These are phyloP conservation scores for Lithospermum erythrorhizon DNA, from an alignment of 257 asterid species.

Conservation along the genomic window DNA sequence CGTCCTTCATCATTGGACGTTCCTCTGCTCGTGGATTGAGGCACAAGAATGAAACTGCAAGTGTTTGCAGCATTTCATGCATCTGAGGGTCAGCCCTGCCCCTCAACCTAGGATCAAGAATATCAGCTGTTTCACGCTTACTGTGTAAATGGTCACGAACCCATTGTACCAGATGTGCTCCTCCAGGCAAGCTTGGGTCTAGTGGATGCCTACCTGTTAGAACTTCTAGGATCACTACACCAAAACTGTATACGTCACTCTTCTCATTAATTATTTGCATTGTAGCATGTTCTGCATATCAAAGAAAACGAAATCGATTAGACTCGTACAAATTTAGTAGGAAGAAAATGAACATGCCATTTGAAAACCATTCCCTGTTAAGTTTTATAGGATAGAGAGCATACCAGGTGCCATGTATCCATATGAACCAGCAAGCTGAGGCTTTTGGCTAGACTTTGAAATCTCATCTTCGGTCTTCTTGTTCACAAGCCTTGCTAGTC, in stretches of 20 bases:
- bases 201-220: slow-evolving; percentile 64
- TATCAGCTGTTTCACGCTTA: slow-evolving; percentile 44
- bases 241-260: slow-evolving; percentile 72
- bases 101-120: slow-evolving; percentile 53
- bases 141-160: slow-evolving; percentile 49
- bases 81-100: slow-evolving; percentile 63
- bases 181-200: slow-evolving; percentile 63
- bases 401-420: slow-evolving; percentile 87
- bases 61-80: slow-evolving; percentile 82
- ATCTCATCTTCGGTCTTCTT: slow-evolving; percentile 31
- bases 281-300: slow-evolving; percentile 53
- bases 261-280: slow-evolving; percentile 57
- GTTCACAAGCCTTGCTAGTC: slow-evolving; percentile 57
- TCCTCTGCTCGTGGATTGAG: slow-evolving; percentile 61
- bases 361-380: too few species aligned
- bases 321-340: too few species aligned
- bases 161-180: slow-evolving; percentile 68
- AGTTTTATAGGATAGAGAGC: neutral
- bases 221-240: slow-evolving; percentile 61
- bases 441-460: slow-evolving; percentile 31
- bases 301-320: too few species aligned
- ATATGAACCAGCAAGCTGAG: slow-evolving; percentile 79
- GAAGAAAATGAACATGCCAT: too few species aligned
- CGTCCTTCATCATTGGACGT: slow-evolving; percentile 76
- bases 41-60: slow-evolving; percentile 74